Base-by-base conservation (phyloP, 2,329 filamentous ascomycete genomes). In the Orbilia ellipsospora region DNA sequence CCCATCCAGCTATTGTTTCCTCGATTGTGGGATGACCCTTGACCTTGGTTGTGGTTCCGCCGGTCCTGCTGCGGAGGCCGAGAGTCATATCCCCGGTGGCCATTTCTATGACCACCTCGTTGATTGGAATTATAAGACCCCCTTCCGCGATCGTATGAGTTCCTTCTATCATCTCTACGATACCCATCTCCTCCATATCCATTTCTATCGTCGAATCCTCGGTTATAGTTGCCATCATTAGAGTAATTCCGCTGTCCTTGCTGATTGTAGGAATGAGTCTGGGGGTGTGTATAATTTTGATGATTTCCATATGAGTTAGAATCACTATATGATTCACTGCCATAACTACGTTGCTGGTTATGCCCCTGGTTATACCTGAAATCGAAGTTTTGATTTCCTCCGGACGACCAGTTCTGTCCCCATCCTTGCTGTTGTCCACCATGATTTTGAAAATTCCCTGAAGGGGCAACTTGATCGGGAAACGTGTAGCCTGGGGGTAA, bases 81-180 rank as follows among this genome's bases (percentile, higher is more conserved):
- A 48, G 59, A 52, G 36, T 68, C 70, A 48, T 67, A 52, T 12
- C 26, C 13, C 40, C 44, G 13, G 6, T 48, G 13, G 8, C 13
- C 16, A 48, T 48, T 48, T n/a, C 16, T 48, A 23, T 65, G 23
- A 15, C 51, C 51, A 26, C 57, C 57, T 10, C 59, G 66, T 12
- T 59, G 60, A 28, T 59, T 62, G 23, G 12, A 20, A 23, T 62
- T 77, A 36, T 78, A 57, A 62, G 63, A 64, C 16, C 61, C 77
- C 16, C 77, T 69, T 55, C 44, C 44, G 13, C 78, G 70, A 31
- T 80, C 77, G 28, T 78, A 76, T 42, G 78, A 40, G 45, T 54
- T 48, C 77, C 78, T 79, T 54, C 77, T 78, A 23, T 79, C 73
- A 45, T 80, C 78, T 45, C 80, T 79, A n/a, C 79, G 77, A 57